Conservation (phyloP, 202 grass and related monocot genomes). For the Setaria italica region DNA sequence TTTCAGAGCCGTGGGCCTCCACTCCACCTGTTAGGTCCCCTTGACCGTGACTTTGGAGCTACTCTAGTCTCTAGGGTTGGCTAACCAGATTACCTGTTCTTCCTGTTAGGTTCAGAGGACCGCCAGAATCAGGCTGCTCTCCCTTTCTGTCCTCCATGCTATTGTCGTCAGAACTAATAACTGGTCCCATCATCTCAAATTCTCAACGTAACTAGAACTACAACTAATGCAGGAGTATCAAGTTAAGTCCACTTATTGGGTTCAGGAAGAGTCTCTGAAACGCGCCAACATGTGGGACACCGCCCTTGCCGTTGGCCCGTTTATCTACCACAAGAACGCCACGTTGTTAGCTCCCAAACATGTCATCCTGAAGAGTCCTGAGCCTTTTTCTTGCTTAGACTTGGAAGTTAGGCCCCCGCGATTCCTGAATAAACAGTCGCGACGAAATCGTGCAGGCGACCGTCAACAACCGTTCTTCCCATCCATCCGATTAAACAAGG, state of each 20-base stretch:
- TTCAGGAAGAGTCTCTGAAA: background rate
- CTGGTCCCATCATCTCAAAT: conserved; percentile 7
- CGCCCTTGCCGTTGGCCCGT: background rate
- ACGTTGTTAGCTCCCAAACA: background rate
- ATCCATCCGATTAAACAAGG: background rate
- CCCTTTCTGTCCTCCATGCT: background rate
- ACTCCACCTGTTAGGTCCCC: background rate
- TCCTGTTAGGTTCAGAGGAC: background rate
- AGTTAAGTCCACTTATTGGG: too few relatives aligned
- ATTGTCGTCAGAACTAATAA: background rate
- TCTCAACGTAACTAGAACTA: background rate
- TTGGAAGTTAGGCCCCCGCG: background rate
- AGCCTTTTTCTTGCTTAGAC: background rate
- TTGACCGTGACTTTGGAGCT: conserved; percentile 14
- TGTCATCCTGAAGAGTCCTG: background rate
- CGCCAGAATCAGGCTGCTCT: conserved; percentile 6
- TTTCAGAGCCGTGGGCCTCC: conserved; percentile 24
- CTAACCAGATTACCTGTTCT: conserved; percentile 32
- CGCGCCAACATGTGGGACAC: background rate
- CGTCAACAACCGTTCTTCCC: conserved; percentile 20
- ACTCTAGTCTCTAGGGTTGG: background rate
- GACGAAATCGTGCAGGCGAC: conserved; percentile 35
- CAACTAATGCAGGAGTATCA: too few relatives aligned
- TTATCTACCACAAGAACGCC: background rate
- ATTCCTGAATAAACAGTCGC: background rate